Base-by-base conservation (phyloP, 345 rosid species). In the Lagerstroemia speciosa region DNA sequence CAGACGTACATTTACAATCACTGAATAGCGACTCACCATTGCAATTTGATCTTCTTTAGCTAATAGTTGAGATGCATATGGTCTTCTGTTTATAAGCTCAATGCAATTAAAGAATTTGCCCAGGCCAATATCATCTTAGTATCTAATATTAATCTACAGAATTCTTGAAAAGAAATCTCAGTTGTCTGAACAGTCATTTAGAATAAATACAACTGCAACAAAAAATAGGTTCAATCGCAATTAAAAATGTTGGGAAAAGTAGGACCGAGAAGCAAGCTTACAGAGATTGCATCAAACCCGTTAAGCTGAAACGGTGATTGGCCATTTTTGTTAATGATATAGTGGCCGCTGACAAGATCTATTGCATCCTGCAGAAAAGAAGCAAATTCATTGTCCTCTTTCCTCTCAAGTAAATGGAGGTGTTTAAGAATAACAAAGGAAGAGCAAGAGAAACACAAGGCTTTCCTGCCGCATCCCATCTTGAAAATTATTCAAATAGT, bases 391-490 rank as follows among this genome's bases (percentile, higher is more conserved):
- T 63, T 63, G 34, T 20, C 19, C 26, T n/a, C 32, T 22, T 65
- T 27, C 26, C 9, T 31, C n/a, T 22, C 30, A 8, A 10, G 8
- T 27, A 29, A 64, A 62, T 16, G 17, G 24, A 12, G 11, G 63
- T 30, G 33, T 11, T 30, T 30, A 30, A 58, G 63, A 27, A 58
- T 27, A 26, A 2, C 20, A 58, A 58, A 26, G 15, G 34, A 33
- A 14, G 15, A 58, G 63, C 22, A 37, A 40, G 67, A 24, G 45
- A 36, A 66, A 63, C 45, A 62, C 69, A 60, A 3, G 61, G 82
- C 89, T 76, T 86, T 79, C 99, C 96, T 93, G 99, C 60, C 97
- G 91, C 52, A 93, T 80, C 73, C 99, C 99, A 73, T 93, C 99
- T 17, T 93, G 96, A 78, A 93, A 93, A 69, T 93, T 93, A 75